Evolutionary conservation across 495 filamentous ascomycete species (phyloP).

Genomic region (Hyaloscypha variabilis): DNA sequence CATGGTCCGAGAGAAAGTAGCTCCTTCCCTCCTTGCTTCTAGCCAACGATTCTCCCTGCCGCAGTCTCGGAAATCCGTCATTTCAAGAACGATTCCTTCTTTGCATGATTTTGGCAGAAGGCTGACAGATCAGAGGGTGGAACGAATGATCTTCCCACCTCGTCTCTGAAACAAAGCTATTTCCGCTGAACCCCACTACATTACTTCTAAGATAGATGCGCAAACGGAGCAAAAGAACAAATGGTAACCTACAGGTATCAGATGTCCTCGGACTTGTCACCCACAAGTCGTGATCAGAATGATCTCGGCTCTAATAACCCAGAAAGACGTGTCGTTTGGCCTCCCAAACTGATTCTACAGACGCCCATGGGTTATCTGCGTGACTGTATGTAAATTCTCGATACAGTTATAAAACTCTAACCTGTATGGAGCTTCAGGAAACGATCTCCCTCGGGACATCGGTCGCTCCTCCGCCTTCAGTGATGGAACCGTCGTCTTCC

Average conservation of each 20-base stretch:
- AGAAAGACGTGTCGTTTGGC: not conserved
- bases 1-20: too few relatives aligned
- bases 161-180: too few relatives aligned
- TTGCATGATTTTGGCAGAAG: too few relatives aligned
- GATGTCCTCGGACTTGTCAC: not conserved
- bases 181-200: not conserved
- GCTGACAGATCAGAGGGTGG: too few relatives aligned
- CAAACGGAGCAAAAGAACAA: not conserved
- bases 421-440: conserved; percentile 29
- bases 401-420: not conserved
- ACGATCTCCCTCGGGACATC: conserved; percentile 33
- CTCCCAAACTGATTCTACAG: not conserved
- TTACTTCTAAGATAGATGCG: not conserved
- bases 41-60: too few relatives aligned
- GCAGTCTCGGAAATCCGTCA: too few relatives aligned
- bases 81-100: too few relatives aligned
- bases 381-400: conserved; percentile 2
- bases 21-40: too few relatives aligned
- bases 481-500: conserved; percentile 8
- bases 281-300: not conserved
- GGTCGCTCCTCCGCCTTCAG: conserved; percentile 29
- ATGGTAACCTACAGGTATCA: not conserved
- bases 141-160: too few relatives aligned
- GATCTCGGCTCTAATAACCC: not conserved
- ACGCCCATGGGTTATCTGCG: conserved; percentile 9